phyloP scores from a whole-genome alignment of 2,329 filamentous ascomycete species.

The Beauveria sp. region DNA sequence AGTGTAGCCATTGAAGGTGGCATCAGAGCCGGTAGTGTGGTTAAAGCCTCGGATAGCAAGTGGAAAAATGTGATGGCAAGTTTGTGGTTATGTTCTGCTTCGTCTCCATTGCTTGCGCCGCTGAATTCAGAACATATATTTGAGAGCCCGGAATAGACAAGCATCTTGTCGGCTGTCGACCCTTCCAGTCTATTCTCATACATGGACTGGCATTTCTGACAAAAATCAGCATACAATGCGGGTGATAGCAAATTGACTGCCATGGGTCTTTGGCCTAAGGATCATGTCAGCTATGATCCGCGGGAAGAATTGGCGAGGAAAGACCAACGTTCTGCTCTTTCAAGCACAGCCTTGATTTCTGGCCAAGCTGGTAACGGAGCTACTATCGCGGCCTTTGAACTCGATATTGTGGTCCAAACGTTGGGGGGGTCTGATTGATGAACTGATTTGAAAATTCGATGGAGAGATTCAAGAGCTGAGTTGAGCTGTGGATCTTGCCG shows the following conservation, averaged over 20 bases:
- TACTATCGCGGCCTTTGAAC: neutral
- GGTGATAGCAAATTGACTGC: neutral
- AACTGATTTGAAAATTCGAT: neutral
- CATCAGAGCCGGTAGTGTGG: neutral
- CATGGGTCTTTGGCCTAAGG: neutral
- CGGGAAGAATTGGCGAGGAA: neutral
- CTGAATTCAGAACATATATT: slow-evolving; percentile 6
- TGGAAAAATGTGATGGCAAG: neutral
- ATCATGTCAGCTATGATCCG: neutral
- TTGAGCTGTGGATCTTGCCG: neutral
- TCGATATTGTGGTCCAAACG: neutral
- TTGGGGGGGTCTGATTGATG: neutral
- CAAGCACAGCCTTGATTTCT: neutral
- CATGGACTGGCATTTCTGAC: slow-evolving; percentile 2
- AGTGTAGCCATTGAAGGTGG: neutral
- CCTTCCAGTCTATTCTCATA: neutral
- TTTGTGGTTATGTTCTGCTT: neutral
- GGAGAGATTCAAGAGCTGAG: neutral
- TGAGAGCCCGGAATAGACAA: slow-evolving; percentile 1
- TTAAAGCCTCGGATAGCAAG: neutral
- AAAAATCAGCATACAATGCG: neutral
- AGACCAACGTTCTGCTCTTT: neutral
- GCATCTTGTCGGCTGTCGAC: slow-evolving; percentile 6
- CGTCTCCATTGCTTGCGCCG: neutral
- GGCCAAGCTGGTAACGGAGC: neutral